A percentile compares a stretch with the other conserved stretches of the same genome.
Conservation (phyloP, 805 yeast genomes). For the Jamesozyma jinghongensis region DNA sequence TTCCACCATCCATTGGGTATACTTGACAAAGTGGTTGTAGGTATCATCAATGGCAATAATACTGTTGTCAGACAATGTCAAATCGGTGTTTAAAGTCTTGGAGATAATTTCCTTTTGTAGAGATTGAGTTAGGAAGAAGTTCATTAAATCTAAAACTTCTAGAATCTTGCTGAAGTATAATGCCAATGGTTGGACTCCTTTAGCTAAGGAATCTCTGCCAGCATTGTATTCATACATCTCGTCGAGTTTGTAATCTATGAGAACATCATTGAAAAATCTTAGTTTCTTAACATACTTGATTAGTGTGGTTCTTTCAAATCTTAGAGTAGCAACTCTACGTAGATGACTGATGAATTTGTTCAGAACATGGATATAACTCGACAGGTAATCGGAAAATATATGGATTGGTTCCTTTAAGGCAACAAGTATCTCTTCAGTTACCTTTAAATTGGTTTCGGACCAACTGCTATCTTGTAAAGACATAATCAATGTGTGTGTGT, state of each 20-base stretch:
- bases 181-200: slow-evolving; percentile 15
- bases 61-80: slow-evolving; percentile 17
- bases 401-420: slow-evolving; percentile 8
- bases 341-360: slow-evolving; percentile 27
- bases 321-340: slow-evolving; percentile 24
- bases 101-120: slow-evolving; percentile 28
- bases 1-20: slow-evolving; percentile 30
- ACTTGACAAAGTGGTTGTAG: slow-evolving; percentile 28
- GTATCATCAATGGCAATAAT: slow-evolving; percentile 22
- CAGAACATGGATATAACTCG: slow-evolving; percentile 23
- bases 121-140: slow-evolving; percentile 26
- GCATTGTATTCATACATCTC: slow-evolving; percentile 3
- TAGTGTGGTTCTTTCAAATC: slow-evolving; percentile 27
- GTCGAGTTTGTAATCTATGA: slow-evolving; percentile 5
- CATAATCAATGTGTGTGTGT: neutral
- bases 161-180: slow-evolving; percentile 19
- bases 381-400: slow-evolving; percentile 20
- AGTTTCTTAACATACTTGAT: slow-evolving; percentile 30
- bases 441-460: slow-evolving; percentile 1
- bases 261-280: slow-evolving; percentile 26
- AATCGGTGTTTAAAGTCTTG: slow-evolving; percentile 25
- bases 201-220: slow-evolving; percentile 1
- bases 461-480: slow-evolving; percentile 2
- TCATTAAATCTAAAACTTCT: slow-evolving; percentile 26
- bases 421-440: slow-evolving; percentile 8